These are phyloP conservation scores for Lathyrus oleraceus DNA, from an alignment of 306 rosid genomes.

Conservation along the genomic window DNA sequence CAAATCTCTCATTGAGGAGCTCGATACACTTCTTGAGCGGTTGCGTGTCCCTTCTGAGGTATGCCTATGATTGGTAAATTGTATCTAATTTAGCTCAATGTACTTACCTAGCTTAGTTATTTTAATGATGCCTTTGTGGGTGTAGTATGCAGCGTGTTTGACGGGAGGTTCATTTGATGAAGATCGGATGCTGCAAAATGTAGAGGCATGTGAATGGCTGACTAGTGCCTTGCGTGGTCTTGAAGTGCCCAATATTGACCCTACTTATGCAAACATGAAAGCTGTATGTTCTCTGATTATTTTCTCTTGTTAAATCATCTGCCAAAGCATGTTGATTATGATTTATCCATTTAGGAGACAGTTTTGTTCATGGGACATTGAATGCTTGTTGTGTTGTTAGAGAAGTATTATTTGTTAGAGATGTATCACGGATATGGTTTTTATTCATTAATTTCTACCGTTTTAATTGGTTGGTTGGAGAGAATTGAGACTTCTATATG, in stretches of 20 bases:
- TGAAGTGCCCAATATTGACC: constrained; percentile 75
- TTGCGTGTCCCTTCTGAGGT: constrained; percentile 96
- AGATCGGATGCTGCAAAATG: constrained; percentile 87
- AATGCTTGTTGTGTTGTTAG: constrained; percentile 7
- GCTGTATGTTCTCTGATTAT: constrained; percentile 65
- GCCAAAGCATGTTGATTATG: constrained; percentile 11
- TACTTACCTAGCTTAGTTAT: constrained; percentile 28
- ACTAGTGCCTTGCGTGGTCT: constrained; percentile 83
- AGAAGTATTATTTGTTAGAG: neutral
- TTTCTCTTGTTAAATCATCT: constrained; percentile 17
- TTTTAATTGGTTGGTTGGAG: constrained; percentile 32
- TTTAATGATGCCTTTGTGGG: constrained; percentile 44
- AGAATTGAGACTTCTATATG: constrained; percentile 10
- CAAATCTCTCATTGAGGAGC: constrained; percentile 91
- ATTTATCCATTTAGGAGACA: constrained; percentile 13
- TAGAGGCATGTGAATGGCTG: constrained; percentile 98
- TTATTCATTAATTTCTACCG: constrained; percentile 9
- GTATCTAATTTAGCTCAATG: constrained; percentile 20
- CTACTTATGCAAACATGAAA: constrained; percentile 76
- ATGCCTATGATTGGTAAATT: constrained; percentile 32
- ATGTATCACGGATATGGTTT: constrained; percentile 12
- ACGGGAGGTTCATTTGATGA: constrained; percentile 94
- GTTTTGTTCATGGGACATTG: constrained; percentile 7
- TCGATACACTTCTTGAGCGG: constrained; percentile 83
- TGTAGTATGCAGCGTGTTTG: constrained; percentile 80